Base-by-base conservation (phyloP, 179 eudicot species). In the Pouteria campechiana region DNA sequence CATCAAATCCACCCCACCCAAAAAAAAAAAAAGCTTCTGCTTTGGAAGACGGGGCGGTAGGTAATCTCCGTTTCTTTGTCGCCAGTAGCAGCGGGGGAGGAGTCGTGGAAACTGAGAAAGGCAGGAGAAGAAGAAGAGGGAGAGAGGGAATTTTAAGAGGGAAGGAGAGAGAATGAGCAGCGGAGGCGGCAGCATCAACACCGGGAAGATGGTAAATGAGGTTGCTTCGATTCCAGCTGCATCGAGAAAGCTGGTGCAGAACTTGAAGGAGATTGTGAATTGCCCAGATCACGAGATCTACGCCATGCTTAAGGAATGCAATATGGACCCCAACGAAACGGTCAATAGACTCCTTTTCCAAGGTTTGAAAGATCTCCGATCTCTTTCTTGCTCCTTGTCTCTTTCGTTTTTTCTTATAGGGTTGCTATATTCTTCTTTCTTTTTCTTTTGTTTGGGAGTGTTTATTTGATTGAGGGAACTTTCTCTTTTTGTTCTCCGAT, bases 311-410 rank as follows among this genome's bases (percentile, higher is more conserved):
- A 76, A 83, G 59, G 96, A 87, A 5, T 87, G 90, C 63, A 76
- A 87, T 44, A 87, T 87, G 96, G 90, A 87, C 79, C 90, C 90
- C 48, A 68, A 72, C 62, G 96, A 83, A 46, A 73, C 96, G 21
- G 90, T 83, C 42, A 67, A 68, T 48, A 68, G 94, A 17, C 96
- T 87, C 25, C 83, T 87, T 31, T 41, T 81, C 46, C 96, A 74
- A 83, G 94, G 96, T 86, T 31, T 37, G n/a, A n/a, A n/a, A n/a
- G n/a, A n/a, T n/a, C 2, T 41, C n/a, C n/a, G n/a, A n/a, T 12
- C 14, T 18, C 25, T 28, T 42, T 7, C 44, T 43, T 13, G 18
- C 5, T 21, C 0, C n/a, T 21, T 11, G 6, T 46, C 41, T 37
- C 17, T 8, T 46, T 4, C 10, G 0, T 7, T 5, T 46, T 28